Evolutionary conservation across 495 filamentous ascomycete species (phyloP).

Genomic region (Aspergillus mulundensis): DNA sequence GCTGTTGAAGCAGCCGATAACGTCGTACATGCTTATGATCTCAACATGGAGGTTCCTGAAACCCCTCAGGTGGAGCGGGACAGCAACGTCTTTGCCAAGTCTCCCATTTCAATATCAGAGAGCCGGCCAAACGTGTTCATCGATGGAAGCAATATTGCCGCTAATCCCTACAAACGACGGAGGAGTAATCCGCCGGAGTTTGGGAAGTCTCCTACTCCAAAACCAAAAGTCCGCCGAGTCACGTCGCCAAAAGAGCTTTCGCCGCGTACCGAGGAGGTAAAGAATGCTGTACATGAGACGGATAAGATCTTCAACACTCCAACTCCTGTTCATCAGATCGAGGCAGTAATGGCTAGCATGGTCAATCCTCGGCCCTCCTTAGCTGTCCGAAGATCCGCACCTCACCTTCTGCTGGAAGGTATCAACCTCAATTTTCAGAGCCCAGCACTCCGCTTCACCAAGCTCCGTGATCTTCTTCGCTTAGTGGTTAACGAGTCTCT

Average conservation of each 20-base stretch:
- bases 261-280: slow-evolving; percentile 47
- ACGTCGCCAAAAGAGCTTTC: slow-evolving; percentile 39
- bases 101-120: slow-evolving; percentile 20
- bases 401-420: slow-evolving; percentile 41
- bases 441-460: slow-evolving; percentile 52
- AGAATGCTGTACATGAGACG: slow-evolving; percentile 48
- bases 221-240: slow-evolving; percentile 36
- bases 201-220: slow-evolving; percentile 29
- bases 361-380: slow-evolving; percentile 40
- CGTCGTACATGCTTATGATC: slow-evolving; percentile 81
- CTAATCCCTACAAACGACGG: slow-evolving; percentile 48
- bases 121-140: slow-evolving; percentile 39
- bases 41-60: slow-evolving; percentile 77
- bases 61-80: slow-evolving; percentile 45
- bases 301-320: slow-evolving; percentile 44
- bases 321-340: slow-evolving; percentile 35
- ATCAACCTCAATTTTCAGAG: slow-evolving; percentile 38
- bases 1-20: slow-evolving; percentile 82
- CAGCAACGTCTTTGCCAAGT: slow-evolving; percentile 24
- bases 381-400: slow-evolving; percentile 37
- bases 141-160: slow-evolving; percentile 42
- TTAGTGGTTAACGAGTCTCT: slow-evolving; percentile 67
- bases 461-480: slow-evolving; percentile 62
- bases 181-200: slow-evolving; percentile 41
- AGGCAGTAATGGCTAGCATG: slow-evolving; percentile 42